Conservation (phyloP, 305 asterid genomes). For the Fraxinus platypoda region DNA sequence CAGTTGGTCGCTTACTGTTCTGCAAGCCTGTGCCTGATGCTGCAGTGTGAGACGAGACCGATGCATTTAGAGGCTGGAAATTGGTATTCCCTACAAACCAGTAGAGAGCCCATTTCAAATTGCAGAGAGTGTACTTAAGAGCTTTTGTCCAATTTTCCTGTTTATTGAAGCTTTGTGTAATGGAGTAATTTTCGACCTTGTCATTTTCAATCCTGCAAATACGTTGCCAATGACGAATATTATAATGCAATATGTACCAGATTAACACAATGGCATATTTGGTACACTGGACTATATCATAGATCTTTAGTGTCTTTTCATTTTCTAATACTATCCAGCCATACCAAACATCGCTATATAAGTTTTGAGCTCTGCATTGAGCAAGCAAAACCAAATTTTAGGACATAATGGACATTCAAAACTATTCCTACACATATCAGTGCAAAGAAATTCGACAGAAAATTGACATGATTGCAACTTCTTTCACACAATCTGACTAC, state of each 20-base stretch:
- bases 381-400: background rate
- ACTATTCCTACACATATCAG: background rate
- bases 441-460: background rate
- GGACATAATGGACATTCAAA: background rate
- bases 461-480: background rate
- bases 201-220: constrained; percentile 86
- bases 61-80: constrained; percentile 80
- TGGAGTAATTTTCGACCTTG: constrained; percentile 86
- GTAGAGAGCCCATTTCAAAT: constrained; percentile 95
- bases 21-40: constrained; percentile 52
- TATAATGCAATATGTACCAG: background rate
- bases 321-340: background rate
- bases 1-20: constrained; percentile 47
- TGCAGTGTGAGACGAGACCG: constrained; percentile 55
- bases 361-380: background rate
- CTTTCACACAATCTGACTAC: background rate
- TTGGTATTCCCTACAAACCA: constrained; percentile 97
- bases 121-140: constrained; percentile 92
- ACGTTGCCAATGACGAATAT: background rate
- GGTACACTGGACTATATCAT: background rate
- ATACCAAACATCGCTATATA: background rate
- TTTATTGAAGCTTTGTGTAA: constrained; percentile 93
- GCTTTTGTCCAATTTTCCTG: constrained; percentile 99
- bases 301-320: background rate
- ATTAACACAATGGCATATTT: background rate